Percentiles rank a stretch among this genome's conserved stretches.
These are phyloP conservation scores for Aspergillus pseudotamarii DNA, from an alignment of 2,329 filamentous ascomycete species.

Conservation along the genomic window DNA sequence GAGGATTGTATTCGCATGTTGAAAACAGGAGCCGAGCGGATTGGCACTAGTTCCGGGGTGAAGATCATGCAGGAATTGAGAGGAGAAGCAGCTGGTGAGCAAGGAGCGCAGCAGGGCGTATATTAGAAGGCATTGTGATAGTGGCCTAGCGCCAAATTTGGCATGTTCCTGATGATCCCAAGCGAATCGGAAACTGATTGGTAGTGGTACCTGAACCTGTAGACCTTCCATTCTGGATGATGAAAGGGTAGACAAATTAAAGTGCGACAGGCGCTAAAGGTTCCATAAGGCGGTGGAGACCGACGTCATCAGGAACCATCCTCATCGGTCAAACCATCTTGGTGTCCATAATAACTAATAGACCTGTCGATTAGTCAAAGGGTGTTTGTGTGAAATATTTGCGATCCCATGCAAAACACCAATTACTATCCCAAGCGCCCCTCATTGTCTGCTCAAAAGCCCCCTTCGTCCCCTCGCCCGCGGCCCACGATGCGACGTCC, in stretches of 20 bases:
- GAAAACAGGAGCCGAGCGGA: slow-evolving; percentile 57
- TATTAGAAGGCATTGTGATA: neutral
- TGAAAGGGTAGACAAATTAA: neutral
- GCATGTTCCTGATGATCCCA: neutral
- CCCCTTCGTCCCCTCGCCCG: neutral
- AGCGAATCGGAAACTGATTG: neutral
- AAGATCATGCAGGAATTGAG: slow-evolving; percentile 54
- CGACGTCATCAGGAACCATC: slow-evolving; percentile 13
- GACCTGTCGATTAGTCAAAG: neutral
- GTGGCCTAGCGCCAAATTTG: neutral
- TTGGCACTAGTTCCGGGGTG: slow-evolving; percentile 60
- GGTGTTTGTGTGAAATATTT: neutral
- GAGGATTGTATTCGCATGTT: slow-evolving; percentile 58
- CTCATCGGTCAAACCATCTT: slow-evolving; percentile 11
- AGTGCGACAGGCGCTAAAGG: slow-evolving; percentile 1
- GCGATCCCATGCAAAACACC: neutral
- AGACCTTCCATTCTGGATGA: neutral
- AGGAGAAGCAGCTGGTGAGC: slow-evolving; percentile 18
- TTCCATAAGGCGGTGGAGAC: slow-evolving; percentile 9
- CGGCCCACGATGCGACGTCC: slow-evolving; percentile 13
- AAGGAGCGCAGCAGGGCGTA: neutral
- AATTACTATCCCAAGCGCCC: neutral
- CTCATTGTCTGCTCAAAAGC: neutral
- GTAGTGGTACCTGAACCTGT: neutral
- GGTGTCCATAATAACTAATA: neutral